Conservation (phyloP, 1,284 basidiomycete genomes). For the Boletellus deceptivus region DNA sequence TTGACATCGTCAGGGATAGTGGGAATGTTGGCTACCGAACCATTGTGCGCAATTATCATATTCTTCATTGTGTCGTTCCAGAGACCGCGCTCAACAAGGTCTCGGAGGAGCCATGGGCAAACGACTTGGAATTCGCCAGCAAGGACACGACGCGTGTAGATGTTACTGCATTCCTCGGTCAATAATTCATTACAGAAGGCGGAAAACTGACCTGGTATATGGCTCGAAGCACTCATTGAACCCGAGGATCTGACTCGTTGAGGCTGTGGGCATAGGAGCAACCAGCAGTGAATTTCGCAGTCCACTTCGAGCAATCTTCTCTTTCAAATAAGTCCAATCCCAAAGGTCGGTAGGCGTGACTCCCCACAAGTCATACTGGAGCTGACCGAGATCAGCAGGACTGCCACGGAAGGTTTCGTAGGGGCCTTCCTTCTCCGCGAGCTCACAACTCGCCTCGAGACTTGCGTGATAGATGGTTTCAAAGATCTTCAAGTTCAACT, state of each 20-base stretch:
- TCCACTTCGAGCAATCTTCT: slow-evolving; percentile 84
- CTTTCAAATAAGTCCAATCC: slow-evolving; percentile 93
- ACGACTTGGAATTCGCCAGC: slow-evolving; percentile 99
- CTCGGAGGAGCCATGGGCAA: slow-evolving; percentile 96
- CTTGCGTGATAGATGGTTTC: slow-evolving; percentile 99
- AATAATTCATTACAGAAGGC: not conserved
- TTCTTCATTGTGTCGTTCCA: slow-evolving; percentile 99
- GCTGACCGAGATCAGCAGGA: slow-evolving; percentile 83
- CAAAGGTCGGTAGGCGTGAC: slow-evolving; percentile 91
- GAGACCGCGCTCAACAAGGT: slow-evolving; percentile 91
- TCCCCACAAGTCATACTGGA: slow-evolving; percentile 97
- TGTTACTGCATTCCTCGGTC: slow-evolving; percentile 64
- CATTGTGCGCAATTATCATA: slow-evolving; percentile 96
- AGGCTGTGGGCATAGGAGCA: slow-evolving; percentile 98
- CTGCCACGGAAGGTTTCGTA: slow-evolving; percentile 94
- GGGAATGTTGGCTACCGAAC: slow-evolving; percentile 90
- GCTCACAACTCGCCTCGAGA: slow-evolving; percentile 88
- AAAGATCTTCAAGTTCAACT: slow-evolving; percentile 95
- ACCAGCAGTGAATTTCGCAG: slow-evolving; percentile 93
- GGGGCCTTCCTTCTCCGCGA: slow-evolving; percentile 79
- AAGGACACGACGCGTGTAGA: slow-evolving; percentile 98
- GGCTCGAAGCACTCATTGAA: slow-evolving; percentile 99
- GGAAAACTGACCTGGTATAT: slow-evolving; percentile 72
- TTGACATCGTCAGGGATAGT: slow-evolving; percentile 88
- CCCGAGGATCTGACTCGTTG: slow-evolving; percentile 97